Conservation (phyloP, 805 yeast species). For the Ogataea glucozyma region DNA sequence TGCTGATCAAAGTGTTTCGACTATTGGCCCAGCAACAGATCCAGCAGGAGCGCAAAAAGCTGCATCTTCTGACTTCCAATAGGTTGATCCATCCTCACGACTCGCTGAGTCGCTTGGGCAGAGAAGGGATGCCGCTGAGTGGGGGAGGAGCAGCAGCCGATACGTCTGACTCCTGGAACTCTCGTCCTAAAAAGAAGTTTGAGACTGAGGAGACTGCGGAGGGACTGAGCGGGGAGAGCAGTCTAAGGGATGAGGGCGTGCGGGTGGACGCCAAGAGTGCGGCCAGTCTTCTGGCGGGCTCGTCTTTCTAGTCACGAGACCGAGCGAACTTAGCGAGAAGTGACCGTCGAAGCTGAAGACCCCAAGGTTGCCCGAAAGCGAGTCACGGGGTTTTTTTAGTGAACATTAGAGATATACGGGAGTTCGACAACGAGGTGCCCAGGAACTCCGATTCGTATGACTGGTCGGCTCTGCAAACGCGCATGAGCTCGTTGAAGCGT, state of each 20-base stretch:
- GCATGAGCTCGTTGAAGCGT: too few species aligned
- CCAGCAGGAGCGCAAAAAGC: slow-evolving; percentile 80
- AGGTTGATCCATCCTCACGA: slow-evolving; percentile 34
- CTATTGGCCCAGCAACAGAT: slow-evolving; percentile 68
- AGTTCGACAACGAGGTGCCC: too few species aligned
- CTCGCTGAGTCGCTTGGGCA: slow-evolving; percentile 70
- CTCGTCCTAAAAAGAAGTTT: slow-evolving; percentile 32
- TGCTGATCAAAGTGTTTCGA: slow-evolving; percentile 53
- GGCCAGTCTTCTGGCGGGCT: slow-evolving; percentile 75
- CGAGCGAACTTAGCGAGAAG: too few species aligned
- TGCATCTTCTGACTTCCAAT: slow-evolving; percentile 69
- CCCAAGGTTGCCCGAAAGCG: too few species aligned
- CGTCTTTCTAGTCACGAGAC: slow-evolving; percentile 63
- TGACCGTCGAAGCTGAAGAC: too few species aligned
- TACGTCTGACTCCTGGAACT: slow-evolving; percentile 37
- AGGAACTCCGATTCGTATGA: too few species aligned
- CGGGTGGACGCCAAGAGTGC: slow-evolving; percentile 80
- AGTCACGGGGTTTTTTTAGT: too few species aligned
- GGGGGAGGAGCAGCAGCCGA: slow-evolving; percentile 1
- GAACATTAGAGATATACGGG: too few species aligned
- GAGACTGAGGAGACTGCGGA: slow-evolving; percentile 17
- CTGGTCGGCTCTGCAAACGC: too few species aligned
- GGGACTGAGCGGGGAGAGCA: slow-evolving; percentile 12
- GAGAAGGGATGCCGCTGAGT: slow-evolving; percentile 56
- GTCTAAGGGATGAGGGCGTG: slow-evolving; percentile 29